Conservation (phyloP, 2,329 filamentous ascomycete genomes). For the Aspergillus aculeatinus region DNA sequence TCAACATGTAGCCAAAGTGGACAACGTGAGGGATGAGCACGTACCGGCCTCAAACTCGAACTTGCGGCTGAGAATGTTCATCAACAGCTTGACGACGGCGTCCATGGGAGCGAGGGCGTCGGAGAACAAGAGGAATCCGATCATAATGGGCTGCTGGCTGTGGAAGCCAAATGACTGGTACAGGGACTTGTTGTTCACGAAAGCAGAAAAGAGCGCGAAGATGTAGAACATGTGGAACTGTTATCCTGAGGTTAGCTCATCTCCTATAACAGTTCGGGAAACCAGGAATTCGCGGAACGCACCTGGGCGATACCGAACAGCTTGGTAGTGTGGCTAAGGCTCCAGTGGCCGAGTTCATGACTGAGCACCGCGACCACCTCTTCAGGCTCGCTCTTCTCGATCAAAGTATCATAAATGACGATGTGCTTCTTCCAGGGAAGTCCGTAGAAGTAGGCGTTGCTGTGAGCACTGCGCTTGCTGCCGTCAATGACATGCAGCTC, state of each 20-base stretch:
- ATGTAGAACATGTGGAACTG: constrained; percentile 94
- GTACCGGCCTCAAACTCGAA: constrained; percentile 92
- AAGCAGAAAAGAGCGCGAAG: constrained; percentile 93
- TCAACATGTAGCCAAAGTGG: constrained; percentile 14
- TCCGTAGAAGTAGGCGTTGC: constrained; percentile 94
- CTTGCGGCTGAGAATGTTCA: constrained; percentile 92
- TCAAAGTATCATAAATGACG: constrained; percentile 96
- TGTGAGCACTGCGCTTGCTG: constrained; percentile 82
- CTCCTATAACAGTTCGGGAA: not conserved
- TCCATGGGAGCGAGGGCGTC: constrained; percentile 95
- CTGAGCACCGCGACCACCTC: constrained; percentile 94
- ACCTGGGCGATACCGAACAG: constrained; percentile 84
- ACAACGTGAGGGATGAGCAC: constrained; percentile 20
- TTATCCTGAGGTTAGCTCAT: constrained; percentile 6
- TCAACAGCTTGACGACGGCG: constrained; percentile 86
- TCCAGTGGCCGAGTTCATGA: constrained; percentile 97
- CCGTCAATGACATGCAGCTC: constrained; percentile 95
- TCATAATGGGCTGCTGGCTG: constrained; percentile 81
- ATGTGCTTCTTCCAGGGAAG: constrained; percentile 99
- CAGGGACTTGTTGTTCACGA: constrained; percentile 90
- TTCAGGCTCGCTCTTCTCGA: constrained; percentile 88
- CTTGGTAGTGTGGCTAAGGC: constrained; percentile 88
- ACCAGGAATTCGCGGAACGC: constrained; percentile 27
- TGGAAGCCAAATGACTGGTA: constrained; percentile 90
- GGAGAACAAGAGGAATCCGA: constrained; percentile 96